Evolutionary conservation across 2,329 filamentous ascomycete genomes (phyloP), one percentile per base, ranked within the genome.

Genomic region (Colletotrichum tamarilloi): DNA sequence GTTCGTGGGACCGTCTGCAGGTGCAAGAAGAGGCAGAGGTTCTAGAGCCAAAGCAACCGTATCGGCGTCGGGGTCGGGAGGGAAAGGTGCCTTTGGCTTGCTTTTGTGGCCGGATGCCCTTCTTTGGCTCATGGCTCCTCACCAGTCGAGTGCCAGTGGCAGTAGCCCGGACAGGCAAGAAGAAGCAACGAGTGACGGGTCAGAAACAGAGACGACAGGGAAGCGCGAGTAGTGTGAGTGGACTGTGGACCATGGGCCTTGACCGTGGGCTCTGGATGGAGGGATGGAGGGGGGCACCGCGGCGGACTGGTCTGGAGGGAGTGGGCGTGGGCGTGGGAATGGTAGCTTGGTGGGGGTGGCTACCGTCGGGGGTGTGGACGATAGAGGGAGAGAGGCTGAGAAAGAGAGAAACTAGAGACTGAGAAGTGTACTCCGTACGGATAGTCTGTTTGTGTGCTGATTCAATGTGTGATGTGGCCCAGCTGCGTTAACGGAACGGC

Each of bases 51-150:
- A 56, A 64, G 70, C 66, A 60, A 69, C 66, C 32, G 67, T 71
- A 62, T 71, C 68, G 62, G 71, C 56, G 38, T 72, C 71, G 30
- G 68, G 67, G 52, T 74, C 71, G 32, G 49, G 55, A 62, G 55
- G 67, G 30, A 73, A 71, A 22, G 62, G 35, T 52, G 71, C 62
- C 46, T 35, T 35, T 5, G 62, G 62, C 32, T 74, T 74, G 71
- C 68, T 74, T 67, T 74, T 74, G 67, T 62, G 62, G 68, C 71
- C 71, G 57, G 71, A n/a, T 22, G 71, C 53, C 53, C 59, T 73
- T 70, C 66, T 70, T 24, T 70, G 70, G 49, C 66, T 73, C 70
- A 73, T 73, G 70, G 55, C 53, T 60, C 32, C 32, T 73, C 53
- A 60, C 59, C 59, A 72, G 59, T 46, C 58, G 58, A 56, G 46